Evolutionary conservation across 129 eudicot species (phyloP).

Genomic region (Scalesia atractyloides): DNA sequence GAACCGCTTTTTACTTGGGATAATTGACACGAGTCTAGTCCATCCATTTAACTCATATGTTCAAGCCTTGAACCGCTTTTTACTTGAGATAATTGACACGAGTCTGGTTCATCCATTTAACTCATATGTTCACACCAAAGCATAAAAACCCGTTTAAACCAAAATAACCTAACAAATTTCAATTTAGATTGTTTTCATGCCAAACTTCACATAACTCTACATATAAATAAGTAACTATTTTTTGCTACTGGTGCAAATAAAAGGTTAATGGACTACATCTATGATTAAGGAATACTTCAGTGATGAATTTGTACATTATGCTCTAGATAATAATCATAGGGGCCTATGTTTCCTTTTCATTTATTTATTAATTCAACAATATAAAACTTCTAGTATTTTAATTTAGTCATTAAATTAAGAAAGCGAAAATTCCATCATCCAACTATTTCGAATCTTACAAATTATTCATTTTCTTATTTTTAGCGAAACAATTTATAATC

Average conservation of each 20-base stretch:
- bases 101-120: no score
- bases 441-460: constrained; percentile 25
- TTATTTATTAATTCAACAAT: background rate
- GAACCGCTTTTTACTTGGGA: no score
- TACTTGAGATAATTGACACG: no score
- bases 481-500: background rate
- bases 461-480: constrained; percentile 5
- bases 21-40: no score
- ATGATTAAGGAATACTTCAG: background rate
- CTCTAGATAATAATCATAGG: background rate
- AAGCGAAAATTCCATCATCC: constrained; percentile 10
- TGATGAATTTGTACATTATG: background rate
- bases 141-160: no score
- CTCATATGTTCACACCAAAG: no score
- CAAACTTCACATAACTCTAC: no score
- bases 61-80: no score
- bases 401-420: background rate
- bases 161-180: no score
- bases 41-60: no score
- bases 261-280: background rate
- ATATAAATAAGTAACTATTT: no score
- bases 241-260: background rate
- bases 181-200: no score
- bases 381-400: background rate
- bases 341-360: background rate